Evolutionary conservation across 805 yeast genomes (phyloP).

Genomic region (Limtongozyma cylindracea): DNA sequence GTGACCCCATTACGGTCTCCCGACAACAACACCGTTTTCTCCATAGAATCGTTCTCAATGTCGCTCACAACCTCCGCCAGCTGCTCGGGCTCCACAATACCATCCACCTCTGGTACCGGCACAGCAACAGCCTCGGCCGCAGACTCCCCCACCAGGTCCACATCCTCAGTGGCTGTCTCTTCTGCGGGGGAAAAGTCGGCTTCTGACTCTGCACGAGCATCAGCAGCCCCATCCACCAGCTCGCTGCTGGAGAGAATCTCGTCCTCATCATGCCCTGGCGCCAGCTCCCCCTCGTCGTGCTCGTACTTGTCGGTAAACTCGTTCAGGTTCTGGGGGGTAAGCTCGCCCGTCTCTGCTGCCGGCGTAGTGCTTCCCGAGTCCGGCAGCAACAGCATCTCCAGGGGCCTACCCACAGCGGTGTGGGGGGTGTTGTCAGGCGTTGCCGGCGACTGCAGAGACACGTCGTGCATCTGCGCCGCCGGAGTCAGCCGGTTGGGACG

Average conservation of each 20-base stretch:
- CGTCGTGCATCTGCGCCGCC: too few relatives aligned
- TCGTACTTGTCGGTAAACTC: conserved; percentile 8
- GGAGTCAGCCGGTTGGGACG: conserved; percentile 1
- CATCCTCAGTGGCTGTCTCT: not conserved
- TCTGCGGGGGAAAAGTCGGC: conserved; percentile 2
- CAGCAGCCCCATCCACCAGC: conserved; percentile 9
- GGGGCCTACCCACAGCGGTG: not conserved
- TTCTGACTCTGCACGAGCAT: conserved; percentile 7
- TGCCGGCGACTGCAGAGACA: not conserved
- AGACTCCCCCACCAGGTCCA: too few relatives aligned
- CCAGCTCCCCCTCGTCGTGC: conserved; percentile 2
- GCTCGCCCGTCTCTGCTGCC: conserved; percentile 6
- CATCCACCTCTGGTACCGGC: too few relatives aligned
- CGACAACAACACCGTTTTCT: too few relatives aligned
- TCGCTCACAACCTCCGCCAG: too few relatives aligned
- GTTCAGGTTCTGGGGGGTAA: conserved; percentile 9
- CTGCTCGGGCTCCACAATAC: too few relatives aligned
- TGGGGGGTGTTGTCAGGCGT: not conserved
- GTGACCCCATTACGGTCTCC: too few relatives aligned
- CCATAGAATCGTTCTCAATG: too few relatives aligned
- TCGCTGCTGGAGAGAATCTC: too few relatives aligned
- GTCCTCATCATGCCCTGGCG: conserved; percentile 2
- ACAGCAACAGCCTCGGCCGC: too few relatives aligned
- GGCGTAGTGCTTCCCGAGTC: not conserved
- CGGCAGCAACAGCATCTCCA: not conserved